Conservation (phyloP, 139 green algal species). For the Pleodorina starrii region DNA sequence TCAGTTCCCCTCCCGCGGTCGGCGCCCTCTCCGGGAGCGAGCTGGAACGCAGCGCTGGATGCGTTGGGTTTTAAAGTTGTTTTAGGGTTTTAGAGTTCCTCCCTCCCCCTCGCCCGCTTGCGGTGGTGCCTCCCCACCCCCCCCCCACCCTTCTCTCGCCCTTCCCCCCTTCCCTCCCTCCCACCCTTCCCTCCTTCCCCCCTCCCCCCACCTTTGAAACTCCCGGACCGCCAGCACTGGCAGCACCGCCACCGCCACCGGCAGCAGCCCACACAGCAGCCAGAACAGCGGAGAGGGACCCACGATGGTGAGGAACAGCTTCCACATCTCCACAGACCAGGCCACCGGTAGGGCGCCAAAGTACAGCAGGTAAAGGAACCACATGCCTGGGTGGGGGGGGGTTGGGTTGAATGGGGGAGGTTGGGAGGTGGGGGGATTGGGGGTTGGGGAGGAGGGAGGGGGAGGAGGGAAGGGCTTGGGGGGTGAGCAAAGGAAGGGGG, state of each 20-base stretch:
- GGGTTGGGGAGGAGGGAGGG: not conserved
- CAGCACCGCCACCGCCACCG: slow-evolving; percentile 65
- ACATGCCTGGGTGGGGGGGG: slow-evolving; percentile 60
- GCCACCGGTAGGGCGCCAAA: slow-evolving; percentile 71
- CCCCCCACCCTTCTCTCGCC: not conserved
- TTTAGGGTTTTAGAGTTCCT: no score
- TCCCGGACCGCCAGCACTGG: slow-evolving; percentile 57
- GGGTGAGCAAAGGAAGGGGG: no score
- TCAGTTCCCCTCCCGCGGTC: no score
- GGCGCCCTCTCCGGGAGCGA: not conserved
- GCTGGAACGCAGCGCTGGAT: not conserved
- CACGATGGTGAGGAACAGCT: slow-evolving; percentile 68
- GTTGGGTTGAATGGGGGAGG: not conserved
- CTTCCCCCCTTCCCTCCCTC: no score
- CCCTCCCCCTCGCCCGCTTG: not conserved
- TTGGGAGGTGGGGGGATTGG: not conserved
- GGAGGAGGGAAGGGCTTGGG: not conserved
- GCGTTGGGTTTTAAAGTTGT: not conserved
- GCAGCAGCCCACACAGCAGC: slow-evolving; percentile 69
- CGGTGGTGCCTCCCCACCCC: not conserved
- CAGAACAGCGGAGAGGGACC: slow-evolving; percentile 69
- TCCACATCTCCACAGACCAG: slow-evolving; percentile 66
- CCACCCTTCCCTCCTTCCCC: no score
- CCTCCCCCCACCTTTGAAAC: not conserved
- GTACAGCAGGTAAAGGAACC: slow-evolving; percentile 79